Evolutionary conservation across 2,329 filamentous ascomycete genomes (phyloP).

Genomic region (Paramyrothecium roridum): DNA sequence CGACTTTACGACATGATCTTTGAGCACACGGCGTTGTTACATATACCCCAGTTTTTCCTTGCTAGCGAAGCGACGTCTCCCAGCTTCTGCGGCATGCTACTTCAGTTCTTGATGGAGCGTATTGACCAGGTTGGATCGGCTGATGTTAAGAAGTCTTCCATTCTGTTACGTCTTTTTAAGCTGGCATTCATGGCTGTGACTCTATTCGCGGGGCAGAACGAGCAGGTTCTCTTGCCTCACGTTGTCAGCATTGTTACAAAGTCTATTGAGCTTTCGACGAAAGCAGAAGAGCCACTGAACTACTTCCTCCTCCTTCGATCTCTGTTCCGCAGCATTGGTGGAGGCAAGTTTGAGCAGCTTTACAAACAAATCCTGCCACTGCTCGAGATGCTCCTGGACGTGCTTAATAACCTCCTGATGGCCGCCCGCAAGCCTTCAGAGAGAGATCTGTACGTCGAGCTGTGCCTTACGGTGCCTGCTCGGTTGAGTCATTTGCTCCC

Average conservation of each 20-base stretch:
- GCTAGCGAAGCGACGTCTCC: conserved; percentile 98
- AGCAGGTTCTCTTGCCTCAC: conserved; percentile 91
- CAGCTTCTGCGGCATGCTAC: conserved; percentile 95
- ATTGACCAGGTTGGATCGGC: conserved; percentile 92
- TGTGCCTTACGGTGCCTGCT: conserved; percentile 93
- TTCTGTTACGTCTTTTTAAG: conserved; percentile 92
- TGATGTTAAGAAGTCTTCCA: conserved; percentile 89
- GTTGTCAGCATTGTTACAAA: conserved; percentile 97
- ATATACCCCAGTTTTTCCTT: conserved; percentile 96
- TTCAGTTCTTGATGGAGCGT: conserved; percentile 95
- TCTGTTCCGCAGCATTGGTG: conserved; percentile 93
- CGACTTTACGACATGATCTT: conserved; percentile 98
- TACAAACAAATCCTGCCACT: conserved; percentile 98
- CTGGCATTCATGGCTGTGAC: conserved; percentile 99
- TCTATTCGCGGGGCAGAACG: conserved; percentile 89
- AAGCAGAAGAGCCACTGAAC: conserved; percentile 96
- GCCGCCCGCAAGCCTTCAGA: conserved; percentile 88
- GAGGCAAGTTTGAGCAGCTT: conserved; percentile 93
- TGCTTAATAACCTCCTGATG: conserved; percentile 89
- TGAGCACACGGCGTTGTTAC: conserved; percentile 87
- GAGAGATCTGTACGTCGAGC: conserved; percentile 92
- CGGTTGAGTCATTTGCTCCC: conserved; percentile 90
- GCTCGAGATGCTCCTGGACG: conserved; percentile 95
- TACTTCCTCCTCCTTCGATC: conserved; percentile 93
- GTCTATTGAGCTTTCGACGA: conserved; percentile 93